These are phyloP conservation scores for Annulohypoxylon nitens DNA, from an alignment of 495 filamentous ascomycete species.

Conservation along the genomic window DNA sequence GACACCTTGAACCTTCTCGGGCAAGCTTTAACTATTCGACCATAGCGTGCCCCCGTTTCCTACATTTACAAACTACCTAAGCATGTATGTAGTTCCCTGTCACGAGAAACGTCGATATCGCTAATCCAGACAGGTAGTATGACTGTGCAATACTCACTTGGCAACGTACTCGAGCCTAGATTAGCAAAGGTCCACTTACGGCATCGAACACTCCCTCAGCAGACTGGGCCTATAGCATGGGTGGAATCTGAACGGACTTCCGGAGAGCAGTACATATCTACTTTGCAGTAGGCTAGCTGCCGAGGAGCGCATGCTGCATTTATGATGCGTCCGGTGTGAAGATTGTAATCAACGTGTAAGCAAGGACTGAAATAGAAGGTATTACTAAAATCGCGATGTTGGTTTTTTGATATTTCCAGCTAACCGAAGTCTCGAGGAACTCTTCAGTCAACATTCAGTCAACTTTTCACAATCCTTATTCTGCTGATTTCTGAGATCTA, in stretches of 20 bases:
- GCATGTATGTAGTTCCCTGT: slow-evolving; percentile 14
- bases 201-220: slow-evolving; percentile 23
- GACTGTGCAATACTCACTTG: not conserved
- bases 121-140: slow-evolving; percentile 2
- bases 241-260: slow-evolving; percentile 42
- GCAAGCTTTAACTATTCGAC: slow-evolving; percentile 23
- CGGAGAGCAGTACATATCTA: slow-evolving; percentile 26
- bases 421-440: not conserved
- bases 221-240: slow-evolving; percentile 21
- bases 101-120: not conserved
- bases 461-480: not conserved
- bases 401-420: slow-evolving; percentile 1
- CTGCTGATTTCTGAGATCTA: not conserved
- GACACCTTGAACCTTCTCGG: slow-evolving; percentile 25
- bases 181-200: slow-evolving; percentile 28
- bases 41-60: slow-evolving; percentile 11
- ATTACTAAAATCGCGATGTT: not conserved
- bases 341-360: slow-evolving; percentile 30
- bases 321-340: slow-evolving; percentile 20
- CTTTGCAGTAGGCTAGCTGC: slow-evolving; percentile 30
- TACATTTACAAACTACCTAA: slow-evolving; percentile 1
- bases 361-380: slow-evolving; percentile 31
- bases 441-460: not conserved
- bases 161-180: slow-evolving; percentile 21
- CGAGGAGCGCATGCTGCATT: slow-evolving; percentile 42